Evolutionary conservation across 495 filamentous ascomycete species (phyloP).

Genomic region (Viridothelium virens): DNA sequence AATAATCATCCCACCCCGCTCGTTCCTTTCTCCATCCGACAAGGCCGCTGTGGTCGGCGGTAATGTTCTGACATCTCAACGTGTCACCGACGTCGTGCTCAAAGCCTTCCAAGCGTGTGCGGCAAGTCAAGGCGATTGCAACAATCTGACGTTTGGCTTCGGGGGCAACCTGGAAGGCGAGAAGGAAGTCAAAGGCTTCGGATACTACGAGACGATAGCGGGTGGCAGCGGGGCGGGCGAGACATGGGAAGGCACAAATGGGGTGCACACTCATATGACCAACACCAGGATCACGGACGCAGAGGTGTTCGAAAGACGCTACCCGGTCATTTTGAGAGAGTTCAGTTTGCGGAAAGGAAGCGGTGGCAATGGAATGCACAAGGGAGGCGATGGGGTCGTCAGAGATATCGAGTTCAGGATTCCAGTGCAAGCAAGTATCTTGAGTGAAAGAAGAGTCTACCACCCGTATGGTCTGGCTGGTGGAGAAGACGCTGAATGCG

Average conservation of each 20-base stretch:
- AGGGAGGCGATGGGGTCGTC: constrained; percentile 82
- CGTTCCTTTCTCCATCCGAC: constrained; percentile 77
- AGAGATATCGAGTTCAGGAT: constrained; percentile 92
- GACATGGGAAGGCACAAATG: constrained; percentile 79
- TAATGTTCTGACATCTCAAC: constrained; percentile 85
- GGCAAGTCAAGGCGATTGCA: constrained; percentile 85
- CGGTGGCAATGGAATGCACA: constrained; percentile 66
- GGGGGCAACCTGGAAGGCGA: constrained; percentile 54
- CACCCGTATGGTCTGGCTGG: constrained; percentile 82
- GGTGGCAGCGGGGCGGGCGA: constrained; percentile 85
- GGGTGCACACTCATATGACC: constrained; percentile 97
- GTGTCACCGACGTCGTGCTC: constrained; percentile 90
- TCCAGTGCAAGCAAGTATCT: constrained; percentile 78
- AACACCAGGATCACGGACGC: constrained; percentile 96
- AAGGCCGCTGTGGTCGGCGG: constrained; percentile 91
- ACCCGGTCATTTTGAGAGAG: constrained; percentile 77
- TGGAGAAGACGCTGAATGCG: constrained; percentile 71
- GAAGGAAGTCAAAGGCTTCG: constrained; percentile 64
- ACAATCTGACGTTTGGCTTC: constrained; percentile 80
- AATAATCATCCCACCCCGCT: constrained; percentile 73
- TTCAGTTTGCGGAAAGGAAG: constrained; percentile 66
- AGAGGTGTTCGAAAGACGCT: constrained; percentile 90
- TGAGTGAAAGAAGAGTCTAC: constrained; percentile 81
- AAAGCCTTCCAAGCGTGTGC: constrained; percentile 86
- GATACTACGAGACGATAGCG: constrained; percentile 97